Base-by-base conservation (phyloP, 306 rosid species). In the Acmispon strigosus region DNA sequence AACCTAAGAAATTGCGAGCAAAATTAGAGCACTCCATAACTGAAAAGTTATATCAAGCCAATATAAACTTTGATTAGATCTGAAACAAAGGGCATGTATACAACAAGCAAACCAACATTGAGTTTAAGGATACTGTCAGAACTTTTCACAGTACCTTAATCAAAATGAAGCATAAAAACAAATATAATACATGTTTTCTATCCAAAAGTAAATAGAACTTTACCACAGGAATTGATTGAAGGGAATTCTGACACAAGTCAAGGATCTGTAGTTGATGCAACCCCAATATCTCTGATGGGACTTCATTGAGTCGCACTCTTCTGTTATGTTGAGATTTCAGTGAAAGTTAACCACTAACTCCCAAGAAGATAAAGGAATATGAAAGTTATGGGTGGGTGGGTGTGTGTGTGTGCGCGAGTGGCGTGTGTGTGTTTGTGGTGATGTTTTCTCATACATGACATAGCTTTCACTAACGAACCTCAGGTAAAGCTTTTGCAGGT, bases 161-260 rank as follows among this genome's bases (percentile, higher is more conserved):
- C 9, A 9, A 34, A 67, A 57, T 17, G 51, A 17, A 42, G 69
- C 14, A 55, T n/a, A 39, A 62, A 10, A 9, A 57, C 49, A 82
- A 44, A 63, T 53, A 36, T 52, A 74, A 58, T 64, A 36, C 70
- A 43, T 69, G 37, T 50, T 64, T 51, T 41, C 41, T 34, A 78
- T 24, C 11, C 8, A 7, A 39, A 43, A 60, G 14, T 56, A 37
- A 27, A 39, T 39, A 63, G 58, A 29, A 48, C 2, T 18, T 84
- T 92, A 93, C 98, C 96, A 45, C 80, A 76, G 98, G 91, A 80
- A 93, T 59, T 2, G 81, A 80, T 72, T 78, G 96, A 79, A 93
- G 83, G 76, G 94, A 87, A 80, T 93, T 93, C 86, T 89, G 96
- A 88, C 96, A 85, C 74, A 90, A 74, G 86, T 84, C 88, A 61